A percentile compares a stretch with the other conserved stretches of the same genome.
These are phyloP conservation scores for Scenedesmus sp. DNA, from an alignment of 163 green algal genomes.

Conservation along the genomic window DNA sequence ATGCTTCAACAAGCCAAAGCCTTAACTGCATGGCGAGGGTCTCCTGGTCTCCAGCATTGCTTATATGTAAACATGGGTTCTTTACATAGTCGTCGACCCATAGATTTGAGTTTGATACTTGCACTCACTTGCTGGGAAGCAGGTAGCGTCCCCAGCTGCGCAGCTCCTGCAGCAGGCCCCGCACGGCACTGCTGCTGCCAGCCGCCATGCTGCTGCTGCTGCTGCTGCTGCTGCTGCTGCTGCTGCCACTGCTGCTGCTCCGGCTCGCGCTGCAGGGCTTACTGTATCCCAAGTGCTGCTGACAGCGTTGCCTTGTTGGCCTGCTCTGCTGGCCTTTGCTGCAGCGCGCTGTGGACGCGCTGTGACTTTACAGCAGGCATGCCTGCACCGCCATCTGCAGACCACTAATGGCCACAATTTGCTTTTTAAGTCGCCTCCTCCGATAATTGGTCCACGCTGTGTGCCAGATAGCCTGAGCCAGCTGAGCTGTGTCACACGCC, in stretches of 20 bases:
- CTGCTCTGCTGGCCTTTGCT: neutral
- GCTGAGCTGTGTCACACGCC: neutral
- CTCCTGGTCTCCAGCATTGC: too few relatives aligned
- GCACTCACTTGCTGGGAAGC: constrained; percentile 15
- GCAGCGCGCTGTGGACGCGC: neutral
- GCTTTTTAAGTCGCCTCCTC: too few relatives aligned
- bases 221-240: neutral
- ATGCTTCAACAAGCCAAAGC: too few relatives aligned
- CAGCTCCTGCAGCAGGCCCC: constrained; percentile 18
- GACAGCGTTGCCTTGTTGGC: neutral
- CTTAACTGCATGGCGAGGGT: too few relatives aligned
- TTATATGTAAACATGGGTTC: too few relatives aligned
- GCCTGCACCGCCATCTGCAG: neutral
- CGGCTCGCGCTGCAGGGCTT: too few relatives aligned
- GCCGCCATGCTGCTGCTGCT: constrained; percentile 17
- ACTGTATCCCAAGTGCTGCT: too few relatives aligned
- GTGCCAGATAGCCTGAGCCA: neutral
- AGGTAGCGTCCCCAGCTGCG: constrained; percentile 26
- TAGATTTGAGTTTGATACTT: neutral
- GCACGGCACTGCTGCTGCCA: neutral
- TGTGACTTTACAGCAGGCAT: neutral
- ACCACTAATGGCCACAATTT: too few relatives aligned
- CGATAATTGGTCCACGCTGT: too few relatives aligned
- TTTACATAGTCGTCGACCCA: too few relatives aligned
- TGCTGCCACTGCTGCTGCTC: neutral